Percentiles rank a stretch among this genome's conserved stretches.
Conservation (phyloP, 148 eudicot species). For the Dianthus caryophyllus region DNA sequence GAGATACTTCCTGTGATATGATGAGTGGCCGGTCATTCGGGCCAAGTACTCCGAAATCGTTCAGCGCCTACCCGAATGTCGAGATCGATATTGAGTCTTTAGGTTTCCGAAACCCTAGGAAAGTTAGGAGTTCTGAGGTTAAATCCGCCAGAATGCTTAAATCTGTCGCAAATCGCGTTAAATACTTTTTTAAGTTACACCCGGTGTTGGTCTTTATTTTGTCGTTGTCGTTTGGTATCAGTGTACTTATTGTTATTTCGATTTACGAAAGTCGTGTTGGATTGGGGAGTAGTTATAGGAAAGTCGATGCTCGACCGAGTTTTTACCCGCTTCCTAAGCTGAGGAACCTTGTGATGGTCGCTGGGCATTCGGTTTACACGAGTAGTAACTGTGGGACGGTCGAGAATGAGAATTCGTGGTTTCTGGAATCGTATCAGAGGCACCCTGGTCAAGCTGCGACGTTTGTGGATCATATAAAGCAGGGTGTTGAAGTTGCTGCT, state of each 20-base stretch:
- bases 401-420: constrained; percentile 87
- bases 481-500: constrained; percentile 66
- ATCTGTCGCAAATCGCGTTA: constrained; percentile 36
- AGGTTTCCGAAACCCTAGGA: constrained; percentile 46
- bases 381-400: constrained; percentile 85
- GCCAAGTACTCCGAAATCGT: constrained; percentile 59
- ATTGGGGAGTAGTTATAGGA: constrained; percentile 28
- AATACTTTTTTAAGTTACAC: constrained; percentile 54
- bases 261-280: constrained; percentile 35
- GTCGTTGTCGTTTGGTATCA: constrained; percentile 49
- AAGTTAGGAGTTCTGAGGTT: constrained; percentile 32
- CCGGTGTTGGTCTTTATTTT: constrained; percentile 48
- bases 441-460: constrained; percentile 95
- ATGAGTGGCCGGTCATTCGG: constrained; percentile 62
- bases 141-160: constrained; percentile 53
- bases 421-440: constrained; percentile 83
- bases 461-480: constrained; percentile 68
- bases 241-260: constrained; percentile 39
- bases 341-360: constrained; percentile 89
- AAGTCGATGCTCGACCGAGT: constrained; percentile 25
- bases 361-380: constrained; percentile 95
- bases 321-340: constrained; percentile 54
- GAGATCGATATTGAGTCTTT: constrained; percentile 87
- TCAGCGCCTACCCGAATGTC: constrained; percentile 62
- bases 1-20: constrained; percentile 23